Percentiles rank a stretch among this genome's conserved stretches.
These are phyloP conservation scores for Podila clonocystis DNA, from an alignment of 192 early-diverging fungal genomes.

Conservation along the genomic window DNA sequence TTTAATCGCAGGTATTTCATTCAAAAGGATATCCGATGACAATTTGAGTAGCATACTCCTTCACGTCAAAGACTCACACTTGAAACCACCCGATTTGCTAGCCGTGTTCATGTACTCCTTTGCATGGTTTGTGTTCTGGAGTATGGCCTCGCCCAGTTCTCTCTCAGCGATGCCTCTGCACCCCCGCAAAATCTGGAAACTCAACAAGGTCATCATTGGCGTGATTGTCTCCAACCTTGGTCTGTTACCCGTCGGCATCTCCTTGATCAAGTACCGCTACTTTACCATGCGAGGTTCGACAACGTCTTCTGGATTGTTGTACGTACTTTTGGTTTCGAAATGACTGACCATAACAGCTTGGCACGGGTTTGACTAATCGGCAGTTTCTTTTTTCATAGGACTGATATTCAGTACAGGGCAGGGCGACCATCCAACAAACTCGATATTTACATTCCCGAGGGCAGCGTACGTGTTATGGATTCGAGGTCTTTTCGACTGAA, in stretches of 20 bases:
- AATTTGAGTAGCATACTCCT: not conserved
- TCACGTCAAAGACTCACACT: not conserved
- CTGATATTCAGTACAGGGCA: constrained; percentile 32
- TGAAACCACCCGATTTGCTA: not conserved
- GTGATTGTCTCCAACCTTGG: constrained; percentile 36
- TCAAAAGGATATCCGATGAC: not conserved
- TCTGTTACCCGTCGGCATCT: constrained; percentile 33
- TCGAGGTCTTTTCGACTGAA: constrained; percentile 2
- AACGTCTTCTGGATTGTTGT: constrained; percentile 7
- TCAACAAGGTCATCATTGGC: constrained; percentile 33
- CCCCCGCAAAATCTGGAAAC: constrained; percentile 26
- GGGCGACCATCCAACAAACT: constrained; percentile 28
- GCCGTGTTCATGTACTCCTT: constrained; percentile 30
- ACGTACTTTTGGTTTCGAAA: not conserved
- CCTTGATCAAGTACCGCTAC: constrained; percentile 23
- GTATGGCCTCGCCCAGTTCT: constrained; percentile 12
- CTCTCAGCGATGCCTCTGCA: constrained; percentile 23
- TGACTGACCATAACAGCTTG: too few species aligned
- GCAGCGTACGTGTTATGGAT: constrained; percentile 1
- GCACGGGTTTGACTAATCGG: not conserved
- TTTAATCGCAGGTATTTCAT: not conserved
- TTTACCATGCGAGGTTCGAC: constrained; percentile 32
- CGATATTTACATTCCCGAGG: constrained; percentile 50
- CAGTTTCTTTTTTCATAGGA: constrained; percentile 5
- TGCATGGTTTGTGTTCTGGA: constrained; percentile 46